Conservation (phyloP, 192 early-diverging fungal genomes). For the Entomortierella beljakovae region DNA sequence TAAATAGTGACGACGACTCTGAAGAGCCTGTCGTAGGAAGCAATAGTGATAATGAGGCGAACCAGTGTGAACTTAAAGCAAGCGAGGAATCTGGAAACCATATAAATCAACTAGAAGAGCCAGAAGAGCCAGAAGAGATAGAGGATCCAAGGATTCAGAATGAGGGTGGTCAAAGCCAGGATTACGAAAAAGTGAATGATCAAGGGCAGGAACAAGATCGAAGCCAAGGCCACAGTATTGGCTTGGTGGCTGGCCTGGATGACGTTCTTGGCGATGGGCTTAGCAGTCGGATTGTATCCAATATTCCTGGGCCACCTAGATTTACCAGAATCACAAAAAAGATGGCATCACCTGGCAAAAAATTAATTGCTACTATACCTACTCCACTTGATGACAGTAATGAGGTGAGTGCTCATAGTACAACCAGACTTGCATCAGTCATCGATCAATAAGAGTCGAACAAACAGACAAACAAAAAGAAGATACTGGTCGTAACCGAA, state of each 20-base stretch:
- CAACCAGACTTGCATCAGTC: too few species aligned
- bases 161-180: background rate
- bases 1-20: slow-evolving; percentile 9
- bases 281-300: background rate
- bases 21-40: background rate
- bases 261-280: too few species aligned
- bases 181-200: background rate
- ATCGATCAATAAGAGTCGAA: too few species aligned
- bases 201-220: background rate
- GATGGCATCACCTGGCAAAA: slow-evolving; percentile 21
- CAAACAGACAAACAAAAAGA: too few species aligned
- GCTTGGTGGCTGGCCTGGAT: too few species aligned
- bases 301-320: slow-evolving; percentile 23
- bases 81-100: background rate
- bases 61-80: background rate
- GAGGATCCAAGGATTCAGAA: background rate
- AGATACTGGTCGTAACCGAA: too few species aligned
- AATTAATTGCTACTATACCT: slow-evolving; percentile 20
- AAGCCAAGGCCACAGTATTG: background rate
- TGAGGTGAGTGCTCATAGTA: slow-evolving; percentile 1
- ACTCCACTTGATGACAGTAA: slow-evolving; percentile 23
- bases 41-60: background rate
- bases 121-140: background rate
- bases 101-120: background rate
- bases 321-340: slow-evolving; percentile 41